A percentile compares a stretch with the other conserved stretches of the same genome.
Conservation (phyloP, 2,329 filamentous ascomycete species). For the Helotiales sp. region DNA sequence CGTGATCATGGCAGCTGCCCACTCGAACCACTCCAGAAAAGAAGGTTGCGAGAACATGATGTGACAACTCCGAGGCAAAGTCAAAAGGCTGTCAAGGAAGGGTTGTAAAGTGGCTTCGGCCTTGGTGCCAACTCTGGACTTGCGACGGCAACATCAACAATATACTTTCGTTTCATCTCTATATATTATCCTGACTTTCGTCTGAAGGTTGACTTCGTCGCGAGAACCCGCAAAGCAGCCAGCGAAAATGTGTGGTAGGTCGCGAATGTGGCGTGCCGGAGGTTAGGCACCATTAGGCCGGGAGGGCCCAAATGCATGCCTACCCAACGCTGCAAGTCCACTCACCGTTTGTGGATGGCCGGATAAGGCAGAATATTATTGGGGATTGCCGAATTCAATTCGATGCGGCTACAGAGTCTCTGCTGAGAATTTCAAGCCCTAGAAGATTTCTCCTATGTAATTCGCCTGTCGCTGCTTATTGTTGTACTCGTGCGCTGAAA, state of each 20-base stretch:
- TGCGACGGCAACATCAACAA: not conserved
- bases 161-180: constrained; percentile 2
- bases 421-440: constrained; percentile 1
- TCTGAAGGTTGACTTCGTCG: constrained; percentile 1
- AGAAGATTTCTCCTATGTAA: constrained; percentile 6
- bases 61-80: not conserved
- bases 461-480: not conserved
- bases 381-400: constrained; percentile 5
- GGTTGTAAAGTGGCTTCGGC: not conserved
- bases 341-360: constrained; percentile 15
- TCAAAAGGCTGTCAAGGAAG: not conserved
- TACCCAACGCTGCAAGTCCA: constrained; percentile 20
- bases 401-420: constrained; percentile 24
- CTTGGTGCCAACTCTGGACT: not conserved
- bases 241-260: constrained; percentile 21
- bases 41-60: not conserved
- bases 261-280: constrained; percentile 25
- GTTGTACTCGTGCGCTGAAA: not conserved
- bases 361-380: constrained; percentile 11
- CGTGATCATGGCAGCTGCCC: constrained; percentile 2
- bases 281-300: no score
- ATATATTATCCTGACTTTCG: constrained; percentile 1
- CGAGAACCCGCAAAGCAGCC: constrained; percentile 24
- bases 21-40: not conserved
- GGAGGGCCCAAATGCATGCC: no score